Percentiles rank a stretch among this genome's conserved stretches.
Evolutionary conservation across 768 basidiomycete genomes (phyloP).

Genomic region (Lactifluus hygrophoroides): DNA sequence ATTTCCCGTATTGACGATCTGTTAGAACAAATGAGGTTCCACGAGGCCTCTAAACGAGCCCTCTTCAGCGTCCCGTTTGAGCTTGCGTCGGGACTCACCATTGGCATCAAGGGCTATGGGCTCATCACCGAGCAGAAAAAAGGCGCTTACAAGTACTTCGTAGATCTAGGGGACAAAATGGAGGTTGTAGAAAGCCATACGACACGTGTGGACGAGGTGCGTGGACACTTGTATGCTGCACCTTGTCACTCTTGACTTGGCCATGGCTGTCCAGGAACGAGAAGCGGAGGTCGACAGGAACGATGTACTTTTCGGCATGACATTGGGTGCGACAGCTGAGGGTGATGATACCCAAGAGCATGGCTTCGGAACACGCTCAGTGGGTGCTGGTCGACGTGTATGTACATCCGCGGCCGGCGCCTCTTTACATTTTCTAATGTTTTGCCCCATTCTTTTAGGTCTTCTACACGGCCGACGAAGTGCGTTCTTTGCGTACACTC

Average conservation of each 20-base stretch:
- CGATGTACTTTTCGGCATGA: conserved; percentile 34
- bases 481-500: conserved; percentile 73
- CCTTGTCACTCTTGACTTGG: background rate
- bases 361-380: conserved; percentile 27
- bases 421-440: conserved; percentile 2
- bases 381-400: conserved; percentile 47
- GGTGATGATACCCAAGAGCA: conserved; percentile 33
- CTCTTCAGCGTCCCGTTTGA: conserved; percentile 76
- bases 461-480: conserved; percentile 78
- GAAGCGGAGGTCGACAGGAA: conserved; percentile 31
- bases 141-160: conserved; percentile 74
- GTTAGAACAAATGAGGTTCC: conserved; percentile 70
- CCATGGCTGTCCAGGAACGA: conserved; percentile 23
- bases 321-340: conserved; percentile 31
- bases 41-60: conserved; percentile 76
- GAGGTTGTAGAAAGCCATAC: conserved; percentile 67
- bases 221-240: conserved; percentile 8
- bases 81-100: conserved; percentile 62
- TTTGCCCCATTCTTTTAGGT: conserved; percentile 38
- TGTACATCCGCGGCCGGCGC: conserved; percentile 16
- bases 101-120: conserved; percentile 87
- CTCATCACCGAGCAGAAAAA: conserved; percentile 84
- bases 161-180: conserved; percentile 68
- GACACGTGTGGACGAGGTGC: conserved; percentile 69
- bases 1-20: conserved; percentile 73